Conservation (phyloP, 805 yeast species). For the Yamadazyma insecticola region DNA sequence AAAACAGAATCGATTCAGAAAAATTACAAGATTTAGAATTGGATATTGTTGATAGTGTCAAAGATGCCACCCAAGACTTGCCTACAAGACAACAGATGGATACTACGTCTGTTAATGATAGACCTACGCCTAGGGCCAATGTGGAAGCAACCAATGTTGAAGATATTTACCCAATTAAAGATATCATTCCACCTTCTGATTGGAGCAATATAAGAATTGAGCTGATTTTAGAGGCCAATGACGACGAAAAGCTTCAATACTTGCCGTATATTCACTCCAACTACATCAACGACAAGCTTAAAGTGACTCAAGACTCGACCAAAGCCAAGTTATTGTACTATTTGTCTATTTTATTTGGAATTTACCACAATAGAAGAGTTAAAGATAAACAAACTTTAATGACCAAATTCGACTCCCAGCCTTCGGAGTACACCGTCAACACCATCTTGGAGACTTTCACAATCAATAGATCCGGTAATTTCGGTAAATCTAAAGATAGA, state of each 20-base stretch:
- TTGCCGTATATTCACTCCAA: conserved; percentile 63
- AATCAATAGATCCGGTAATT: conserved; percentile 53
- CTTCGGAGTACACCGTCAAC: conserved; percentile 71
- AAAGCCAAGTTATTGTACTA: conserved; percentile 73
- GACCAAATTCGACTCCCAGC: conserved; percentile 54
- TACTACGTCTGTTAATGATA: conserved; percentile 52
- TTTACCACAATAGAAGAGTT: conserved; percentile 67
- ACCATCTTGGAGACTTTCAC: conserved; percentile 72
- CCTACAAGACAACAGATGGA: conserved; percentile 69
- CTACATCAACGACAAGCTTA: conserved; percentile 18
- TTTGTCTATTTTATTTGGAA: conserved; percentile 73
- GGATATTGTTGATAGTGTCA: conserved; percentile 79
- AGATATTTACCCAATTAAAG: conserved; percentile 72
- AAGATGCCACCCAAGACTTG: conserved; percentile 60
- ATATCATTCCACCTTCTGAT: conserved; percentile 66
- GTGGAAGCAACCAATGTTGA: conserved; percentile 77
- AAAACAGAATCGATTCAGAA: conserved; percentile 83
- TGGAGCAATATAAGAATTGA: conserved; percentile 60
- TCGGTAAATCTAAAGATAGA: conserved; percentile 72
- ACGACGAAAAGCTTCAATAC: conserved; percentile 47
- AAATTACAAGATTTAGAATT: conserved; percentile 68
- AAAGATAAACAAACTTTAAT: conserved; percentile 55
- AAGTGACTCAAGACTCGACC: conserved; percentile 44
- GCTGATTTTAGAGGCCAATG: conserved; percentile 49
- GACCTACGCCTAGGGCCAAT: conserved; percentile 81